These are phyloP conservation scores for Curvularia verruculosa DNA, from an alignment of 2,329 filamentous ascomycete species.

Conservation along the genomic window DNA sequence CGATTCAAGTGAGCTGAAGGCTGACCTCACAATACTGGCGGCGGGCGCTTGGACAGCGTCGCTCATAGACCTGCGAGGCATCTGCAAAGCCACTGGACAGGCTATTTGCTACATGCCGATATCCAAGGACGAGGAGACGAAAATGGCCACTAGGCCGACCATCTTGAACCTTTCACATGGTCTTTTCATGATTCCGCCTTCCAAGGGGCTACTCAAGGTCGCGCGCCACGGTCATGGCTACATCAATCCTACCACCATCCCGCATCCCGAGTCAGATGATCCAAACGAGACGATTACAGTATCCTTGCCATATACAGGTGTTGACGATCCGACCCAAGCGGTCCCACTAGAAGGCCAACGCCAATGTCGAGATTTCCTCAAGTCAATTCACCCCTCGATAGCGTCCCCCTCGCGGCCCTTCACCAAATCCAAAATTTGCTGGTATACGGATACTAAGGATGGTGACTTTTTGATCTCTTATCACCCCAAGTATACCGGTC, in stretches of 20 bases:
- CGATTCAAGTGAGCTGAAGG: slow-evolving; percentile 59
- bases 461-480: slow-evolving; percentile 63
- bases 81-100: slow-evolving; percentile 82
- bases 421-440: slow-evolving; percentile 58
- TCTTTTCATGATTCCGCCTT: slow-evolving; percentile 76
- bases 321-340: slow-evolving; percentile 56
- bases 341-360: slow-evolving; percentile 44
- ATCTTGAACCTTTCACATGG: slow-evolving; percentile 73
- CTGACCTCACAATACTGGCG: slow-evolving; percentile 78
- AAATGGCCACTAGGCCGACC: slow-evolving; percentile 70
- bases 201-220: slow-evolving; percentile 53
- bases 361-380: slow-evolving; percentile 42
- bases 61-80: slow-evolving; percentile 77
- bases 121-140: slow-evolving; percentile 70
- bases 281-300: slow-evolving; percentile 49
- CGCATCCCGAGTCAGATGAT: slow-evolving; percentile 53
- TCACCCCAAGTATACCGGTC: slow-evolving; percentile 56
- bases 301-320: slow-evolving; percentile 56
- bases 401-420: slow-evolving; percentile 50
- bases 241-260: slow-evolving; percentile 54
- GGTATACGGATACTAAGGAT: slow-evolving; percentile 63
- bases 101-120: slow-evolving; percentile 78
- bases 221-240: slow-evolving; percentile 60
- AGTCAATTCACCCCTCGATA: slow-evolving; percentile 38
- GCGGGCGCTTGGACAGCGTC: slow-evolving; percentile 85